Evolutionary conservation across 1,284 basidiomycete species (phyloP), one percentile per base, ranked within the genome.

Genomic region (Leccinum pachyderme): DNA sequence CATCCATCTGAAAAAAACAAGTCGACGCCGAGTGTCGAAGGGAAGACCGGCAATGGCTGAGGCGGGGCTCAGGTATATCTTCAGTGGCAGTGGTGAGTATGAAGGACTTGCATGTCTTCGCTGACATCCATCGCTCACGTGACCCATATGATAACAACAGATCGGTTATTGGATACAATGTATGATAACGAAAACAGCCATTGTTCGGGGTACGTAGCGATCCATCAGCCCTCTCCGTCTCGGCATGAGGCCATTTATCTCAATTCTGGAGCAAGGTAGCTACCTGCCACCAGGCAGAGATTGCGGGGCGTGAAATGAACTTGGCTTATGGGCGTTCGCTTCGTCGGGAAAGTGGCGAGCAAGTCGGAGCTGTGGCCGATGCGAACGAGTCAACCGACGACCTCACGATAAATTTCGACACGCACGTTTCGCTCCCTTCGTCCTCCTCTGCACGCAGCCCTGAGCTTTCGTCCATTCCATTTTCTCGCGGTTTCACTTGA

Each of bases 231-330:
- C 18, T 18, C 18, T 25, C 39, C 25, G 35, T 24, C 39, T 47
- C 32, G 35, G 18, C 33, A 27, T 3, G 41, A 18, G 29, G 31
- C 11, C 29, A 12, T 32, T 75, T 70, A 87, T 71, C 86, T 78
- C 52, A 74, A 71, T 53, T 86, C 86, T 3, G 81, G 75, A 27
- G 81, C 72, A 46, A 82, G 72, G 67, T 83, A 86, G 29, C 77
- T 76, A 24, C 96, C 96, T 8, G 91, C 90, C 22, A 91, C 92
- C 58, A 99, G 76, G 72, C 94, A 96, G 37, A 99, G 79, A 73
- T 99, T 99, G 28, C 96, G 83, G 24, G 93, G 86, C 7, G 96
- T 98, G 66, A 98, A 96, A 63, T 97, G 93, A 11, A 96, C 87
- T 66, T 95, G 89, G 47, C 86, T 83, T 59, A 98, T 84, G 0